A percentile compares a stretch with the other conserved stretches of the same genome.
These are phyloP conservation scores for Xylaria sp. DNA, from an alignment of 2,329 filamentous ascomycete genomes.

Conservation along the genomic window DNA sequence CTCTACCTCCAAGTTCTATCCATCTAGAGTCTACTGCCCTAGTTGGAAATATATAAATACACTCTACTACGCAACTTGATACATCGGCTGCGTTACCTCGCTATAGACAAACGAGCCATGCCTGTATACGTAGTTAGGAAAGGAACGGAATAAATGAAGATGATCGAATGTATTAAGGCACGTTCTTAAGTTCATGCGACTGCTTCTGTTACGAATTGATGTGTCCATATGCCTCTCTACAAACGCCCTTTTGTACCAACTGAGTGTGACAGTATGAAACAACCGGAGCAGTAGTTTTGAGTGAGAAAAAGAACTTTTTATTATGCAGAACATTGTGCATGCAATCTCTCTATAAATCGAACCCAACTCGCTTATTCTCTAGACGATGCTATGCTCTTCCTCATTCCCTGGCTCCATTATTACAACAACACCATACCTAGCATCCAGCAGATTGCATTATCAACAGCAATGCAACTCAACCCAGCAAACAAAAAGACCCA, in stretches of 20 bases:
- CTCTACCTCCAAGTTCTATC: neutral
- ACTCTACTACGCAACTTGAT: neutral
- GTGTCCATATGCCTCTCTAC: too few relatives aligned
- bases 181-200: neutral
- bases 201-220: neutral
- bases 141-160: constrained; percentile 1
- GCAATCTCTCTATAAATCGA: constrained; percentile 24
- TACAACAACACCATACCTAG: neutral
- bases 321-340: constrained; percentile 10
- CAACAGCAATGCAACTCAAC: constrained; percentile 18
- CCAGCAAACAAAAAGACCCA: neutral
- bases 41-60: constrained; percentile 6
- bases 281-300: neutral
- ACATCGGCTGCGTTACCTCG: neutral
- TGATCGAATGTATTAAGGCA: neutral
- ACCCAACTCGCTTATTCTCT: constrained; percentile 11
- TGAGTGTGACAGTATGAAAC: neutral
- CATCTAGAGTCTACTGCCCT: constrained; percentile 2
- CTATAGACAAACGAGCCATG: neutral
- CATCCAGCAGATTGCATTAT: constrained; percentile 1
- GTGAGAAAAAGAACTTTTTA: neutral
- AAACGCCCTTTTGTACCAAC: neutral
- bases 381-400: constrained; percentile 8
- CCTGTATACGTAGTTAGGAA: neutral
- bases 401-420: neutral